Evolutionary conservation across 805 yeast genomes (phyloP).

Genomic region (Monosporozyma yasuniensis): DNA sequence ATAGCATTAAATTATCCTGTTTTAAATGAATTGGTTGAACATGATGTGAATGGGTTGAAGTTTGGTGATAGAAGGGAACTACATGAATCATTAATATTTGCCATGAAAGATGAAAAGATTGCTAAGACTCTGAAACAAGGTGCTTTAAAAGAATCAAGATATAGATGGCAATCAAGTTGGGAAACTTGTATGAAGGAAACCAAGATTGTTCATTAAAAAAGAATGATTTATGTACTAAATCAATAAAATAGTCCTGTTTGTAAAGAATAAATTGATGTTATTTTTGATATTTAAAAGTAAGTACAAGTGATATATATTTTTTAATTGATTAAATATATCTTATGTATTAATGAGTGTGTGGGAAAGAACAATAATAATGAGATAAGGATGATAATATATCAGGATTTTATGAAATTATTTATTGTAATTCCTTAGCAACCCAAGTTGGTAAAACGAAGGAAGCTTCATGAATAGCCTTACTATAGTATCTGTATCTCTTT

Average conservation of each 20-base stretch:
- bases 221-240: too few relatives aligned
- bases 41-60: constrained; percentile 60
- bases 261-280: neutral
- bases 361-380: neutral
- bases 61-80: constrained; percentile 39
- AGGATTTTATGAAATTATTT: constrained; percentile 1
- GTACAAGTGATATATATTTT: neutral
- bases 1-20: constrained; percentile 71
- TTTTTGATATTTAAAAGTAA: neutral
- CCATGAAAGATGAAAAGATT: constrained; percentile 30
- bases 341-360: neutral
- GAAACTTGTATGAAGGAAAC: constrained; percentile 24
- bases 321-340: neutral
- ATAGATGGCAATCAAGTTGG: constrained; percentile 79
- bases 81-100: constrained; percentile 33
- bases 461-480: constrained; percentile 73
- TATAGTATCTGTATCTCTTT: constrained; percentile 71
- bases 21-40: constrained; percentile 63
- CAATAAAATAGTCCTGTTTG: too few relatives aligned
- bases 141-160: constrained; percentile 59
- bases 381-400: neutral
- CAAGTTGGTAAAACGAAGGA: constrained; percentile 88
- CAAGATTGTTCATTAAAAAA: constrained; percentile 12
- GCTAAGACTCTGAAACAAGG: constrained; percentile 46
- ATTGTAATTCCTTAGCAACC: constrained; percentile 50